A percentile compares a stretch with the other conserved stretches of the same genome.
These are phyloP conservation scores for Iberis pinnata DNA, from an alignment of 345 rosid genomes.

Conservation along the genomic window DNA sequence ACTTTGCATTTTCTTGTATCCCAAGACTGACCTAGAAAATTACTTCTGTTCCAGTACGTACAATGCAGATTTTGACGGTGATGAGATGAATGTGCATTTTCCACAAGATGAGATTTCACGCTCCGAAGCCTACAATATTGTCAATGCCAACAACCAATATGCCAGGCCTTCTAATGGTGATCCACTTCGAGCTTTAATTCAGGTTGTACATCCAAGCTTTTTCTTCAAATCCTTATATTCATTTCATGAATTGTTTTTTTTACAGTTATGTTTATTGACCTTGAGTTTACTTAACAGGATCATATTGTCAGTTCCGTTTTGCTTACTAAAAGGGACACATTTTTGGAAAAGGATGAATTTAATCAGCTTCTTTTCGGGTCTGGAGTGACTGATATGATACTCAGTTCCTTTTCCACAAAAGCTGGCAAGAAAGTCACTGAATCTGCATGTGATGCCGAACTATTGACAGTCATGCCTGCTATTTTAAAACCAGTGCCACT, in stretches of 20 bases:
- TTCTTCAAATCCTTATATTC: constrained; percentile 9
- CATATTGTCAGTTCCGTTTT: constrained; percentile 83
- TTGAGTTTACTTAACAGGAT: constrained; percentile 51
- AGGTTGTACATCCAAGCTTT: constrained; percentile 42
- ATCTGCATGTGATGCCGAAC: constrained; percentile 43
- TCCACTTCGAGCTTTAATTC: constrained; percentile 85
- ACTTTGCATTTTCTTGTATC: constrained; percentile 1
- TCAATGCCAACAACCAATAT: constrained; percentile 94
- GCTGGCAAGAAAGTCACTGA: constrained; percentile 59
- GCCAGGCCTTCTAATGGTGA: constrained; percentile 93
- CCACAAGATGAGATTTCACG: constrained; percentile 99
- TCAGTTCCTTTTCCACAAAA: constrained; percentile 38
- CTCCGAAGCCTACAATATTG: constrained; percentile 95
- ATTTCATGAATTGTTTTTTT: constrained; percentile 4
- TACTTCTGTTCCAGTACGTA: constrained; percentile 62
- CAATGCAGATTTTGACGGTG: constrained; percentile 99
- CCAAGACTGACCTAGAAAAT: constrained; percentile 6
- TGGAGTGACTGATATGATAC: constrained; percentile 49
- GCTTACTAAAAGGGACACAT: constrained; percentile 86
- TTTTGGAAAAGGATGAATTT: constrained; percentile 58
- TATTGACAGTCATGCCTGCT: constrained; percentile 48
- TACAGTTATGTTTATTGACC: constrained; percentile 7
- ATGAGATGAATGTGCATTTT: constrained; percentile 99
- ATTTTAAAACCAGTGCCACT: constrained; percentile 79
- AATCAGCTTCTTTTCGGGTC: constrained; percentile 80